Evolutionary conservation across 352 stramenopile genomes (phyloP), one percentile per base, ranked within the genome.

Genomic region (Pilasporangium apinafurcum): DNA sequence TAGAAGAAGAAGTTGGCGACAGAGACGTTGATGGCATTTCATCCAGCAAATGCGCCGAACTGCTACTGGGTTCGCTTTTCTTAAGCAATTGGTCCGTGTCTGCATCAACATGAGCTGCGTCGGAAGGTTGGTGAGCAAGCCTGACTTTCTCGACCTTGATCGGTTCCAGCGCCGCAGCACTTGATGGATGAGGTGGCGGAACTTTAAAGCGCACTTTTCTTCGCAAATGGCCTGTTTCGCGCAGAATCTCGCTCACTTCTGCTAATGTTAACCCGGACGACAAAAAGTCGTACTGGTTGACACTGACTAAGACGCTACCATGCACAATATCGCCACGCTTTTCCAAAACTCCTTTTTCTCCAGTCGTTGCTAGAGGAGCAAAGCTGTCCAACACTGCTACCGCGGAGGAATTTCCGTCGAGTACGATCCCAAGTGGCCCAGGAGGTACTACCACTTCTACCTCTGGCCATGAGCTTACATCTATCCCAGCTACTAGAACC

Each of bases 201-300:
- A 83, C 67, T 24, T 55, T 53, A 43, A 85, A 85, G 30, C 28
- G 42, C 33, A 85, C 42, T 16, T 40, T 59, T 8, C 75, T 66
- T 17, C 51, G 44, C 17, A 71, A 10, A 20, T 72, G 56, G 14
- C 50, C 65, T 13, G 64, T 76, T 2, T 85, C 69, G 18, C 69
- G 59, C 33, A 92, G 55, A 18, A 89, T 56, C 5, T 48, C 44
- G 0, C 68, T 55, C 14, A 83, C 54, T 2, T 83, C 65, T 5
- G 63, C 26, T 12, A 87, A 55, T 29, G 57, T 48, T 32, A 81
- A 42, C 21, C 64, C 51, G 14, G 49, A 41, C 0, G 51, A 33
- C 3, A 75, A 35, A 4, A 88, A 65, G 21, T 90, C 55, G 34
- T 60, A 46, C 13, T 79, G 59, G 37, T 92, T 90, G n/a, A 92